Conservation (phyloP, 306 rosid species). For the Pachyrhizus erosus region DNA sequence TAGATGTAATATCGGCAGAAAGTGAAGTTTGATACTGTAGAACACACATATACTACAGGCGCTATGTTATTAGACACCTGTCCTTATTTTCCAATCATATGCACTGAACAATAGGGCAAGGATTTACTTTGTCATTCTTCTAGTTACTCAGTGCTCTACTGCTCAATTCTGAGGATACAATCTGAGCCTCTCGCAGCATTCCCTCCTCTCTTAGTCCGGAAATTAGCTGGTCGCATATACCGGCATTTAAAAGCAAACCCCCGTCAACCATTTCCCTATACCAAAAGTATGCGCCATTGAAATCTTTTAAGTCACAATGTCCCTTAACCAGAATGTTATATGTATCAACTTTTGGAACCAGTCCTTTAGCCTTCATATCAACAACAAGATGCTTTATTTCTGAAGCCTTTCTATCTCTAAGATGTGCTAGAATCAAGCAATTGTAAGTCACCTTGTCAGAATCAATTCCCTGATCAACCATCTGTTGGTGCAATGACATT, state of each 20-base stretch:
- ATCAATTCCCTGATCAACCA: constrained; percentile 62
- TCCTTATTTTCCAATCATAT: constrained; percentile 1
- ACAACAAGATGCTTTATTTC: constrained; percentile 60
- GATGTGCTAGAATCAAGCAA: constrained; percentile 73
- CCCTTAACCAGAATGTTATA: constrained; percentile 78
- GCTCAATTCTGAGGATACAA: constrained; percentile 62
- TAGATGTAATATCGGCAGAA: constrained; percentile 8
- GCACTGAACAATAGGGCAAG: constrained; percentile 37
- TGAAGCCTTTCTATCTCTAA: constrained; percentile 57
- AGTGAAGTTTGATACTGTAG: constrained; percentile 7
- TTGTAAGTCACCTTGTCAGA: constrained; percentile 80
- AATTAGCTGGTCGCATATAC: constrained; percentile 55
- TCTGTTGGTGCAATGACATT: constrained; percentile 57
- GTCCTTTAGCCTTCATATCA: constrained; percentile 78
- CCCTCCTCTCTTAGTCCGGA: constrained; percentile 71
- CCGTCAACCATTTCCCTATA: constrained; percentile 67
- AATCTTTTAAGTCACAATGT: constrained; percentile 67
- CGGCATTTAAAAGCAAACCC: constrained; percentile 50
- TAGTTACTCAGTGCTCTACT: constrained; percentile 47
- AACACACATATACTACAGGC: neutral
- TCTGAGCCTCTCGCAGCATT: constrained; percentile 67
- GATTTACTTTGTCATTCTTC: constrained; percentile 33
- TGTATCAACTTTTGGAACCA: constrained; percentile 73
- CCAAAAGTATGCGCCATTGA: constrained; percentile 74
- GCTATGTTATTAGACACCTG: neutral